Conservation (phyloP, 352 stramenopile genomes). For the Phytopythium helicoides region DNA sequence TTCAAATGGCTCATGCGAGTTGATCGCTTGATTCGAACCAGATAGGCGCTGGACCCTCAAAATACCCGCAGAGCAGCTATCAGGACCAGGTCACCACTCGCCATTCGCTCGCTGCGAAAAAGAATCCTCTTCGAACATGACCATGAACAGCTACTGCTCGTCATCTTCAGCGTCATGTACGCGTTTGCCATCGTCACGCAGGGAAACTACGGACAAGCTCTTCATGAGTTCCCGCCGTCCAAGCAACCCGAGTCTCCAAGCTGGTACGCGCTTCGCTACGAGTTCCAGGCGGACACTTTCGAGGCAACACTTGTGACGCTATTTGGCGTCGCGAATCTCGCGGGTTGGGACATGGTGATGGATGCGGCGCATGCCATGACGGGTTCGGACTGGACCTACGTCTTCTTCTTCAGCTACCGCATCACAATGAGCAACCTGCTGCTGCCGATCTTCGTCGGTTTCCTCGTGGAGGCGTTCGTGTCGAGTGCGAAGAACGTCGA, state of each 20-base stretch:
- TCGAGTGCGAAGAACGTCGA: slow-evolving; percentile 74
- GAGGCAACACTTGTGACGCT: slow-evolving; percentile 74
- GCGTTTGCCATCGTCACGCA: slow-evolving; percentile 80
- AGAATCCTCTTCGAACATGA: no score
- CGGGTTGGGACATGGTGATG: slow-evolving; percentile 81
- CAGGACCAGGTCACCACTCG: no score
- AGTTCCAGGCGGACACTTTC: slow-evolving; percentile 82
- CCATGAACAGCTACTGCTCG: slow-evolving; percentile 73
- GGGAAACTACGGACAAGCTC: slow-evolving; percentile 61
- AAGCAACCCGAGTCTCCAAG: slow-evolving; percentile 46
- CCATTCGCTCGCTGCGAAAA: no score
- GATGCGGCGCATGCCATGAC: slow-evolving; percentile 73
- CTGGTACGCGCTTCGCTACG: slow-evolving; percentile 68
- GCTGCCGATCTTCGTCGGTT: slow-evolving; percentile 84
- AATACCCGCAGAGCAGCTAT: no score
- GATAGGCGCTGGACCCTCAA: no score
- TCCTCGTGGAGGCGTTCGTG: slow-evolving; percentile 82
- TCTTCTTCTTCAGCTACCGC: slow-evolving; percentile 84
- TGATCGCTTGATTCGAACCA: no score
- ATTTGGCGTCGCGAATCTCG: slow-evolving; percentile 72
- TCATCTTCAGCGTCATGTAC: slow-evolving; percentile 87
- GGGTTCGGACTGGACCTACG: slow-evolving; percentile 48
- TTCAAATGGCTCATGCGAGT: no score
- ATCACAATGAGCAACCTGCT: slow-evolving; percentile 84
- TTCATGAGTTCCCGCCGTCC: slow-evolving; percentile 51